Base-by-base conservation (phyloP, 2,329 filamentous ascomycete genomes). In the Daldinia sp. region DNA sequence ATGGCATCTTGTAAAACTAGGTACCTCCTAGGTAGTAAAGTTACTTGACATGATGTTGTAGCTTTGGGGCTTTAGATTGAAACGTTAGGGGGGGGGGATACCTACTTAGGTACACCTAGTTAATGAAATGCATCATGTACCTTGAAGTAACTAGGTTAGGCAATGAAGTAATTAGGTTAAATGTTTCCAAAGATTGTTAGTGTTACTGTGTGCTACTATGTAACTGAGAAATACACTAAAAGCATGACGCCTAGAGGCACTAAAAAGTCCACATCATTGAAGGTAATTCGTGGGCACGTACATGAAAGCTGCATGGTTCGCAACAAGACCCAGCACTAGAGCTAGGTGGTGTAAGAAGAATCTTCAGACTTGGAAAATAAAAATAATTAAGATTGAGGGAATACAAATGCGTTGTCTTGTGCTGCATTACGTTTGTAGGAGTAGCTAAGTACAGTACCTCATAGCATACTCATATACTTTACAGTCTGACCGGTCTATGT, bases 401-500 rank as follows among this genome's bases (percentile, higher is more conserved):
- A 64, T 56, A 67, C 64, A 50, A 23, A 57, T 67, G 61, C 32
- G 64, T 32, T 67, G 64, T 67, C 45, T 58, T 57, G 64, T 67
- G 57, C 30, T 52, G 21, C 53, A 54, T 67, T 7, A 50, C 49
- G 51, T 50, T 48, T 32, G 43, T 64, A 37, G 45, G 52, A 65
- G 39, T 54, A 19, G 53, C 49, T 51, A 45, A 9, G 21, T 35
- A 10, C 15, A 45, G 47, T 9, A 21, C 5, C 50, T 4, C 21
- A 51, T 27, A 23, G n/a, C 47, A 30, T 49, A 9, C 19, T 50
- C 11, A 50, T 13, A 34, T n/a, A 50, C 3, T 39, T 15, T 21
- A 15, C 17, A 23, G 15, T 27, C 30, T 48, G 45, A 48, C 45
- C 25, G 25, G 45, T 48, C 25, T 48, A 29, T 21, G 30, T 48